Evolutionary conservation across 176 grass and related monocot genomes (phyloP).

Genomic region (Ensete ventricosum): DNA sequence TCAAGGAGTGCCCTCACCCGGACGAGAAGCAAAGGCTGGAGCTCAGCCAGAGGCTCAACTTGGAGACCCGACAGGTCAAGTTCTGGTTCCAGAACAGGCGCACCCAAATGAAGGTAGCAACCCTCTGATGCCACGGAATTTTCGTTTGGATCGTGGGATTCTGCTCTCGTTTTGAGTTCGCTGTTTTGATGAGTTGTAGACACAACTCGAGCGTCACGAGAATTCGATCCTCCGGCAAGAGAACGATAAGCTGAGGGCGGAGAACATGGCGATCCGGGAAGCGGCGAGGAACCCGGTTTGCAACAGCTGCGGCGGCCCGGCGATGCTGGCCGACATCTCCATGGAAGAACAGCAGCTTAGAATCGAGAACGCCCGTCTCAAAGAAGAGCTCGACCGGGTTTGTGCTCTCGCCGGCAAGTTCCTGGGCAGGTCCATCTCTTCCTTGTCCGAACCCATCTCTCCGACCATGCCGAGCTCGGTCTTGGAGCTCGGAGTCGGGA

Average conservation of each 20-base stretch:
- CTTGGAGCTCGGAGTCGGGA: conserved; percentile 69
- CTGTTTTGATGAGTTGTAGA: conserved; percentile 27
- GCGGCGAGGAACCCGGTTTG: conserved; percentile 80
- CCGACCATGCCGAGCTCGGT: conserved; percentile 36
- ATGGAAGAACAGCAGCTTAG: conserved; percentile 88
- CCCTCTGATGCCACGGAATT: not conserved
- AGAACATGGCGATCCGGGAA: conserved; percentile 86
- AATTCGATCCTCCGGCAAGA: conserved; percentile 87
- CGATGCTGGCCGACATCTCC: conserved; percentile 69
- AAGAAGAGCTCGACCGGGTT: conserved; percentile 94
- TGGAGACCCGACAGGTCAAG: conserved; percentile 88
- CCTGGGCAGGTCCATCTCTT: conserved; percentile 58
- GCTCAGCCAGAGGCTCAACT: conserved; percentile 74
- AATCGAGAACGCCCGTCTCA: conserved; percentile 91
- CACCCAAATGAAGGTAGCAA: conserved; percentile 90
- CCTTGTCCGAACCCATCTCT: conserved; percentile 22
- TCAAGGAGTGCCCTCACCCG: conserved; percentile 95
- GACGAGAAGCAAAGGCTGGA: conserved; percentile 93
- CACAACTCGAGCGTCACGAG: conserved; percentile 90
- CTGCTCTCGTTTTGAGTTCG: not conserved
- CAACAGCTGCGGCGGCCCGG: conserved; percentile 58
- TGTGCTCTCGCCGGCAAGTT: conserved; percentile 78
- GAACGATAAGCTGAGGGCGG: conserved; percentile 89
- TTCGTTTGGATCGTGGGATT: not conserved
- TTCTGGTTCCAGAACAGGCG: conserved; percentile 98